A percentile compares a stretch with the other conserved stretches of the same genome.
phyloP scores from a whole-genome alignment of 768 basidiomycete genomes.

The Lentinula aciculospora region DNA sequence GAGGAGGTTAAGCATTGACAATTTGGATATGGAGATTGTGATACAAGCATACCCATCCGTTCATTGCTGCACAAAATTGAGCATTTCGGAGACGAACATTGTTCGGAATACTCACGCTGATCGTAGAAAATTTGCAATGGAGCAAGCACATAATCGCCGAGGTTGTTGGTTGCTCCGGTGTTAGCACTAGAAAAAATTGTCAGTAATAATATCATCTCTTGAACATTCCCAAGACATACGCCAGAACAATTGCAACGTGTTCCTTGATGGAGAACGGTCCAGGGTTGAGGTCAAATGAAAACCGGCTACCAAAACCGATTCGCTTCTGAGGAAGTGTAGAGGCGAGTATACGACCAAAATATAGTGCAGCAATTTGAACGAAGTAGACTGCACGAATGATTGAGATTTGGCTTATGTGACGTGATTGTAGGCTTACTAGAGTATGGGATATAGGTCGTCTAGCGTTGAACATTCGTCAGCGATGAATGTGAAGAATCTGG shows the following conservation, averaged over 20 bases:
- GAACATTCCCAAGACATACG: slow-evolving; percentile 9
- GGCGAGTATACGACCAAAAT: slow-evolving; percentile 16
- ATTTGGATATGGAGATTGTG: neutral
- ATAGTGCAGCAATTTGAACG: slow-evolving; percentile 18
- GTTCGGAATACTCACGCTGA: neutral
- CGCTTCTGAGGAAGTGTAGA: slow-evolving; percentile 13
- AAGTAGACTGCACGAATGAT: slow-evolving; percentile 15
- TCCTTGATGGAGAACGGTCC: slow-evolving; percentile 19
- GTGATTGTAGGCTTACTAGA: slow-evolving; percentile 11
- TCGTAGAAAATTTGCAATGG: slow-evolving; percentile 18
- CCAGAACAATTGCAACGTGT: slow-evolving; percentile 20
- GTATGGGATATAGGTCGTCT: slow-evolving; percentile 21
- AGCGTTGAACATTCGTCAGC: neutral
- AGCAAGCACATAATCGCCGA: slow-evolving; percentile 19
- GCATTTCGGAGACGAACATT: neutral
- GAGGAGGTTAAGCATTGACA: neutral
- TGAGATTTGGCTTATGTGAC: neutral
- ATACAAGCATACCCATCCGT: slow-evolving; percentile 13
- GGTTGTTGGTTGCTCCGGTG: slow-evolving; percentile 18
- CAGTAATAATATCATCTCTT: neutral
- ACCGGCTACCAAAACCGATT: slow-evolving; percentile 15
- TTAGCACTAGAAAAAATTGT: slow-evolving; percentile 12
- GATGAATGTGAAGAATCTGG: neutral
- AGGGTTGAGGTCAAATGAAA: slow-evolving; percentile 16
- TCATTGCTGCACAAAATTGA: slow-evolving; percentile 15